Base-by-base conservation (phyloP, 352 stramenopile genomes). In the Phytophthora chlamydospora region DNA sequence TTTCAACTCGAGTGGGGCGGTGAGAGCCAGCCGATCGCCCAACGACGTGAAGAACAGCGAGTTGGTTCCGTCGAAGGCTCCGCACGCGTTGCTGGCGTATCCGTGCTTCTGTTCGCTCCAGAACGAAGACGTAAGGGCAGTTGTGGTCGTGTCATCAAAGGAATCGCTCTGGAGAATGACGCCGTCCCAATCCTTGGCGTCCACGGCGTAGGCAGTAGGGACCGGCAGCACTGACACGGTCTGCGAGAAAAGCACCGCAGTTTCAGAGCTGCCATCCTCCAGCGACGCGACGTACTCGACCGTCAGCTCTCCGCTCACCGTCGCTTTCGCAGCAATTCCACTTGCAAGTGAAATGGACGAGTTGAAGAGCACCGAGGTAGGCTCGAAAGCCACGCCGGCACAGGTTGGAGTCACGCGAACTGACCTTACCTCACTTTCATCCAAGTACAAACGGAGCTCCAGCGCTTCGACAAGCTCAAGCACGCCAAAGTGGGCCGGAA, bases 21-120 rank as follows among this genome's bases (percentile, higher is more conserved):
- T 92, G 24, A 72, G 54, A 5, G 75, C 83, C 7, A 65, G 66
- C 8, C 83, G 83, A 24, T 88, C 71, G 0, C 77, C 80, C 0
- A 89, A 51, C 0, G 81, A 70, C 7, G 80, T 90, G 43, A 92
- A 92, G 34, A 90, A 88, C 7, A 92, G 52, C 3, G 83, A 72
- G 19, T 66, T 70, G 13, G 41, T 62, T 0, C 80, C 83, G 52
- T 80, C 69, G 4, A 56, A 69, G 1, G 74, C 41, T 0, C 80
- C 76, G 40, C 83, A 92, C 1, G 80, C 68, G 21, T 41, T 63
- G 47, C 83, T 92, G 0, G 80, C 58, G 50, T 81, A 89, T 16
- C 78, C 83, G 38, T 89, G 80, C n/a, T 59, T 48, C n/a, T 89
- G 71, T 1, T 40, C 32, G 17, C 68, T 74, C 83, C 83, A 92